A percentile compares a stretch with the other conserved stretches of the same genome.
These are phyloP conservation scores for Chalciporus piperatus DNA, from an alignment of 768 basidiomycete species.

Conservation along the genomic window DNA sequence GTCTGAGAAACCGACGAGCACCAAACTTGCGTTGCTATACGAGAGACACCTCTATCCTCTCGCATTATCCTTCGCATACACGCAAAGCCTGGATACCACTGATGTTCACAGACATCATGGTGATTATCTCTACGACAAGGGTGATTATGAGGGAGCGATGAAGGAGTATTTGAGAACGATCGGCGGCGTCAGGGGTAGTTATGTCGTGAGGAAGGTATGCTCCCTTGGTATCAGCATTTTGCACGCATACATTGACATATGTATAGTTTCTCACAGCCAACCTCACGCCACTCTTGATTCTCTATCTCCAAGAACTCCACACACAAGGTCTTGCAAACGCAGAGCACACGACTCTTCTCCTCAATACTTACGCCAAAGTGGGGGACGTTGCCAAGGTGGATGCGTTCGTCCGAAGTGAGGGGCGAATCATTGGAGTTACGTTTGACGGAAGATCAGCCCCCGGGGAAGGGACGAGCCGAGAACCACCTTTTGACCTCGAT, in stretches of 20 bases:
- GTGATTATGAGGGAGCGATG: slow-evolving; percentile 93
- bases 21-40: slow-evolving; percentile 86
- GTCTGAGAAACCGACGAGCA: slow-evolving; percentile 74
- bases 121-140: slow-evolving; percentile 86
- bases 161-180: slow-evolving; percentile 89
- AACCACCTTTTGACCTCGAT: slow-evolving; percentile 94
- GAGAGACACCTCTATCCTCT: slow-evolving; percentile 73
- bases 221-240: neutral
- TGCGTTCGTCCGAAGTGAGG: slow-evolving; percentile 88
- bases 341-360: slow-evolving; percentile 93
- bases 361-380: slow-evolving; percentile 97
- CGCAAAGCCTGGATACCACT: slow-evolving; percentile 76
- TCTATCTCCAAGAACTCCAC: slow-evolving; percentile 95
- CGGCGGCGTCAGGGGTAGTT: slow-evolving; percentile 86
- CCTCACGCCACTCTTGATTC: slow-evolving; percentile 90
- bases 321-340: slow-evolving; percentile 86
- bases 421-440: slow-evolving; percentile 38
- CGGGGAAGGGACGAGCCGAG: slow-evolving; percentile 47
- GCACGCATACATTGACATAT: slow-evolving; percentile 4
- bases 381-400: slow-evolving; percentile 88
- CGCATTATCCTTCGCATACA: slow-evolving; percentile 80
- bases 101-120: slow-evolving; percentile 91
- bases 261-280: slow-evolving; percentile 92
- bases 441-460: slow-evolving; percentile 20
- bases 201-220: slow-evolving; percentile 91